Conservation (phyloP, 495 filamentous ascomycete genomes). For the Rhizodiscina lignyota region DNA sequence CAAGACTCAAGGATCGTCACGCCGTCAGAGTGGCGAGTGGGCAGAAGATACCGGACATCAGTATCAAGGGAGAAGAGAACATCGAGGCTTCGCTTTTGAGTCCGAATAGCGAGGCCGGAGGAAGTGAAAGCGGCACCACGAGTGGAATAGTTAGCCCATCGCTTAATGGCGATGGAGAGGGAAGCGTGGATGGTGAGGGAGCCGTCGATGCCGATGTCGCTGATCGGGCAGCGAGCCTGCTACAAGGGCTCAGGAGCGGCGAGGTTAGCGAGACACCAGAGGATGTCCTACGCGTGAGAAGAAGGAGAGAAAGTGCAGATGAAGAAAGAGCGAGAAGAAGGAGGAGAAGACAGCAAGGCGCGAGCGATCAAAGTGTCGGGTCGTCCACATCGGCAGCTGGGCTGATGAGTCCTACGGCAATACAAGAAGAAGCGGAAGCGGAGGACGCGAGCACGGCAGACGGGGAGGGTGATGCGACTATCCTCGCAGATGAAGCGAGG, state of each 20-base stretch:
- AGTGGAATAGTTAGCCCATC: neutral
- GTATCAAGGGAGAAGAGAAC: constrained; percentile 4
- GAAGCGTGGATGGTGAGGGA: constrained; percentile 18
- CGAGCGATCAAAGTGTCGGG: constrained; percentile 7
- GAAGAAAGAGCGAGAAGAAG: constrained; percentile 16
- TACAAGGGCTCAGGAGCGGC: constrained; percentile 59
- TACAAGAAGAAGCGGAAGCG: constrained; percentile 1
- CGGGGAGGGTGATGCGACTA: constrained; percentile 3
- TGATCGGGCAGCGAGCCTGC: constrained; percentile 62
- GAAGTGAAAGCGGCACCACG: constrained; percentile 1
- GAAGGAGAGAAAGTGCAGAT: constrained; percentile 19
- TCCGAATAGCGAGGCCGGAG: constrained; percentile 2
- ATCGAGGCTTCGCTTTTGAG: constrained; percentile 24
- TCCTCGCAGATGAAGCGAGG: no score
- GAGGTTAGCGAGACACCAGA: constrained; percentile 37
- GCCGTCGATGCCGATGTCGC: constrained; percentile 37
- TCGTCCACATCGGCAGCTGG: constrained; percentile 1
- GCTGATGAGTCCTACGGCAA: constrained; percentile 2
- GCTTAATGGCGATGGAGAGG: constrained; percentile 7
- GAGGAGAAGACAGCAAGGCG: constrained; percentile 11
- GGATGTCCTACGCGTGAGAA: constrained; percentile 19
- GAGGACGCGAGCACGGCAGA: neutral
- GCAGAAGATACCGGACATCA: constrained; percentile 55
- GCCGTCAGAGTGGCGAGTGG: constrained; percentile 82
- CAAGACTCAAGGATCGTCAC: constrained; percentile 77